Percentiles rank a stretch among this genome's conserved stretches.
These are phyloP conservation scores for Aspergillus pseudoglaucus DNA, from an alignment of 2,329 filamentous ascomycete species.

Conservation along the genomic window DNA sequence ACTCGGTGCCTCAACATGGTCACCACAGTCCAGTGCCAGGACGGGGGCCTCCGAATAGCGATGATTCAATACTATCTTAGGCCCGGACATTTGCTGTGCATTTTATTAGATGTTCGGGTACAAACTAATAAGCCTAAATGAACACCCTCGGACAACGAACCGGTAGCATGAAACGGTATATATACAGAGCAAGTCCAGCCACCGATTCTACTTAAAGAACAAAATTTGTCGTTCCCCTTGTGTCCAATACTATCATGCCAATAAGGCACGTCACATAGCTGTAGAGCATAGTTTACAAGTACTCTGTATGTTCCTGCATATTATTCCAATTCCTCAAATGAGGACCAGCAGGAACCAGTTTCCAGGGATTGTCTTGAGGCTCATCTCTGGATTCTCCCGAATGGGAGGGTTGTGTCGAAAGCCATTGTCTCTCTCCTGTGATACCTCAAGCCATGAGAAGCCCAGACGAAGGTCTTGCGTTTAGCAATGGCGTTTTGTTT, in stretches of 20 bases:
- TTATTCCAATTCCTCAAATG: not conserved
- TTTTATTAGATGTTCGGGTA: no score
- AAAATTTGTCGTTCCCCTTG: conserved; percentile 46
- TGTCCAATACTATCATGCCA: conserved; percentile 47
- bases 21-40: not conserved
- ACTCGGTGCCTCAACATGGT: not conserved
- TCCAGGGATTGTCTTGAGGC: not conserved
- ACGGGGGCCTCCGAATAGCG: not conserved
- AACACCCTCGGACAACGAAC: no score
- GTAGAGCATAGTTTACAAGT: no score
- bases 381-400: not conserved
- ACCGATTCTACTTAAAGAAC: conserved; percentile 22
- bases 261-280: conserved; percentile 49
- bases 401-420: no score
- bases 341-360: not conserved
- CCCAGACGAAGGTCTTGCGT: not conserved
- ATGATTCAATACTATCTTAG: no score
- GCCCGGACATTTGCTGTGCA: no score
- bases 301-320: no score
- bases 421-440: not conserved
- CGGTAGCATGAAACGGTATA: not conserved
- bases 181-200: not conserved
- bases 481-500: no score
- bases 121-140: no score
- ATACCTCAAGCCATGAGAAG: not conserved